phyloP scores from a whole-genome alignment of 202 grass and related monocot genomes.

The Carex arenaria region DNA sequence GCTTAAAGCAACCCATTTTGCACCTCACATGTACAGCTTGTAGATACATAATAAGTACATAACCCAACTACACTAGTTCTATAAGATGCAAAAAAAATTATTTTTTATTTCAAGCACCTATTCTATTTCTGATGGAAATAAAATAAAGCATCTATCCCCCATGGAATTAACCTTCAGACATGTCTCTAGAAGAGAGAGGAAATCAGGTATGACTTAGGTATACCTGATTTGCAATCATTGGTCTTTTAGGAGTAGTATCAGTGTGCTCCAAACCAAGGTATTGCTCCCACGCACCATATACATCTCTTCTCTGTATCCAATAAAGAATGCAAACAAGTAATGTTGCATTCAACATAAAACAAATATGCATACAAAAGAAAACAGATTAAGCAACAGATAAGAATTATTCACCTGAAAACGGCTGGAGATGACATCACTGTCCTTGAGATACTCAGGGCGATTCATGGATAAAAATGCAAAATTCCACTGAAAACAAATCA shows the following conservation, averaged over 20 bases:
- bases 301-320: slow-evolving; percentile 74
- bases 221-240: slow-evolving; percentile 76
- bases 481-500: slow-evolving; percentile 74
- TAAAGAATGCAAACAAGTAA: not conserved
- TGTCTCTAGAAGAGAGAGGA: not conserved
- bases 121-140: not conserved
- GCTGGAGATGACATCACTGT: slow-evolving; percentile 66
- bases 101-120: not conserved
- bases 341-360: slow-evolving; percentile 20
- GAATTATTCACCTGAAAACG: slow-evolving; percentile 72
- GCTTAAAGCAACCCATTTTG: not conserved
- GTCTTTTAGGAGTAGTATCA: slow-evolving; percentile 78
- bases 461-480: slow-evolving; percentile 89
- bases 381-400: slow-evolving; percentile 13
- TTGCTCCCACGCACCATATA: slow-evolving; percentile 96
- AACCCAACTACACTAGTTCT: not conserved
- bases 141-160: not conserved
- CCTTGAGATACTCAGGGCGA: slow-evolving; percentile 76
- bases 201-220: not conserved
- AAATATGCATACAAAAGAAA: slow-evolving; percentile 20
- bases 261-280: slow-evolving; percentile 94
- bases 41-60: not conserved
- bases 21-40: not conserved
- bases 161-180: not conserved
- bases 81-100: not conserved